Evolutionary conservation across 2,329 filamentous ascomycete species (phyloP), one percentile per base, ranked within the genome.

Genomic region (Nannizziopsis arthrosporioides): DNA sequence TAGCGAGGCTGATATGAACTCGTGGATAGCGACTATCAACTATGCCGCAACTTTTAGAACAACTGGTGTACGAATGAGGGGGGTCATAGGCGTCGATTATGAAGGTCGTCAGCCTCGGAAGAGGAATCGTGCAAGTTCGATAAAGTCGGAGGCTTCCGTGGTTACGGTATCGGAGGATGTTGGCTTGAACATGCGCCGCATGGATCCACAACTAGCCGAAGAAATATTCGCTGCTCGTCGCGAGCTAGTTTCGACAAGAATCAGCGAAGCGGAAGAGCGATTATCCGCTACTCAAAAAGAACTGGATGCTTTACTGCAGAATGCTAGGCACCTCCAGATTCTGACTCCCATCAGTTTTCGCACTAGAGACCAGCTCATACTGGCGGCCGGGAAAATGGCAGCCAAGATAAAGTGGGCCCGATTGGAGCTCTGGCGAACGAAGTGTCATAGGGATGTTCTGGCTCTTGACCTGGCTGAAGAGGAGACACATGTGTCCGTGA

Each of bases 1-100:
- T 57, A 87, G 80, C 46, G 92, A 98, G 58, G 73, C 79, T 1
- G 92, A 98, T 58, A 81, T 94, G 75, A 94, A 95, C 59, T 92
- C 98, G 61, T 98, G 92, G 92, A 72, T 98, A 22, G 85, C 85
- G 6, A 92, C 94, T 60, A 76, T 98, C 51, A 98, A 98, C 63
- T 96, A 96, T 62, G 90, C 90, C 31, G 89, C 92, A 7, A 86
- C 92, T 0, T 96, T 96, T 64, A 79, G 87, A 56, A 94, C 88
- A 0, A 86, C 89, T 5, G 89, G 90, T 10, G 87, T 96, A 5
- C 79, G 87, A 38, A 93, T 94, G 74, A 79, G 90, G 56, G 89
- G 88, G 17, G 82, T 94, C 49, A 76, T 92, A 45, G 88, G 85
- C 10, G 84, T 83, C 5, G 81, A 83, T 56, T 92, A 94, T 58